A percentile compares a stretch with the other conserved stretches of the same genome.
Evolutionary conservation across 2,329 filamentous ascomycete genomes (phyloP).

Genomic region (Rhinocladiella similis): DNA sequence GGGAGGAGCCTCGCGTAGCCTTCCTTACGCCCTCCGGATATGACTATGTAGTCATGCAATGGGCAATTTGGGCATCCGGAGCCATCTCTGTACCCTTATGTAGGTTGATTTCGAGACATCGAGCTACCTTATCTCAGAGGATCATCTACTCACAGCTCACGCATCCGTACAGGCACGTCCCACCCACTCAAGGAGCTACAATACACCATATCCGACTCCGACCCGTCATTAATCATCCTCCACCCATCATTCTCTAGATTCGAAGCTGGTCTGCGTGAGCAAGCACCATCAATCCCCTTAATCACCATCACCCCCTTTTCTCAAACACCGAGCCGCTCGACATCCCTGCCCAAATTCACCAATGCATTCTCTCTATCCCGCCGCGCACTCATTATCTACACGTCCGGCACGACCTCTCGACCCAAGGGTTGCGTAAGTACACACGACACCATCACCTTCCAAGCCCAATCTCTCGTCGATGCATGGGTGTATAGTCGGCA

Average conservation of each 20-base stretch:
- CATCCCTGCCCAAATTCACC: constrained; percentile 39
- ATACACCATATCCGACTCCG: constrained; percentile 44
- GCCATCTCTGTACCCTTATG: constrained; percentile 46
- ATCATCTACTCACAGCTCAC: background rate
- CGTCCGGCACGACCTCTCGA: constrained; percentile 30
- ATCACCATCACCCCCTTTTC: constrained; percentile 33
- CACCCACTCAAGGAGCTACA: constrained; percentile 44
- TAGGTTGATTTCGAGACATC: constrained; percentile 28
- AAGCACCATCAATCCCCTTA: constrained; percentile 33
- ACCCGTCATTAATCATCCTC: constrained; percentile 43
- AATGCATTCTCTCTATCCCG: constrained; percentile 43
- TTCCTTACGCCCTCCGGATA: constrained; percentile 96
- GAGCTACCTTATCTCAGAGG: background rate
- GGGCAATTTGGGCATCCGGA: constrained; percentile 46
- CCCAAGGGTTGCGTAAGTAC: constrained; percentile 41
- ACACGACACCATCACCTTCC: constrained; percentile 42
- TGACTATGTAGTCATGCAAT: constrained; percentile 83
- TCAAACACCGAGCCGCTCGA: constrained; percentile 14
- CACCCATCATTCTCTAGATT: constrained; percentile 41
- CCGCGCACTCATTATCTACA: constrained; percentile 30
- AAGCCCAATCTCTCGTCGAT: constrained; percentile 33
- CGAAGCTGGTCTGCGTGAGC: constrained; percentile 34
- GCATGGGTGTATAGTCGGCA: constrained; percentile 43
- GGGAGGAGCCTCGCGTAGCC: constrained; percentile 58
- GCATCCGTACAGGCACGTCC: constrained; percentile 35